These are phyloP conservation scores for Leccinum arenicola DNA, from an alignment of 768 basidiomycete genomes.

Conservation along the genomic window DNA sequence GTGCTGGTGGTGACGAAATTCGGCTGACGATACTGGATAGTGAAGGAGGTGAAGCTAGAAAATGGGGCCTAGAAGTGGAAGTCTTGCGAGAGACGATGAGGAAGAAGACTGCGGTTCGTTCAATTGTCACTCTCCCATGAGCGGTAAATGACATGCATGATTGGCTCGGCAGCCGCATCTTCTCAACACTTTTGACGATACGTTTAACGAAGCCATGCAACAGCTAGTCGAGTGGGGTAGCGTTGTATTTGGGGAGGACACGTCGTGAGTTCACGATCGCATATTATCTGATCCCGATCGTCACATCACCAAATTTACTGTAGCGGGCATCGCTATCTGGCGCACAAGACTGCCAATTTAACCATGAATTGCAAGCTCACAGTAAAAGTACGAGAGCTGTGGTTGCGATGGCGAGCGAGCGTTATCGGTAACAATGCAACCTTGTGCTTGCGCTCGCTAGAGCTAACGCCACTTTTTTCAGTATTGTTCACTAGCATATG, in stretches of 20 bases:
- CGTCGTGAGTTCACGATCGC: slow-evolving; percentile 49
- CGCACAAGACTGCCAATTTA: slow-evolving; percentile 67
- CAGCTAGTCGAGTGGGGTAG: slow-evolving; percentile 74
- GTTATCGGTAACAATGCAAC: slow-evolving; percentile 50
- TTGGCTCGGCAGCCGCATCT: slow-evolving; percentile 47
- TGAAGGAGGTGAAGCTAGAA: slow-evolving; percentile 69
- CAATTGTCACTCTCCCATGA: slow-evolving; percentile 6
- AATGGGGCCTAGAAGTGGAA: slow-evolving; percentile 70
- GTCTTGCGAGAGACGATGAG: slow-evolving; percentile 56
- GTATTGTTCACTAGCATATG: slow-evolving; percentile 28
- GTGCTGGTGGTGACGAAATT: slow-evolving; percentile 46
- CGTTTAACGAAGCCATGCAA: slow-evolving; percentile 76
- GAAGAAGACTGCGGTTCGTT: slow-evolving; percentile 52
- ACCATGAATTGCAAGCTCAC: slow-evolving; percentile 63
- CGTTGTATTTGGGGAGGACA: slow-evolving; percentile 62
- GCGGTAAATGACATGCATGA: slow-evolving; percentile 19
- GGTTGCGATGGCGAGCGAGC: slow-evolving; percentile 65
- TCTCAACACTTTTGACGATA: slow-evolving; percentile 60
- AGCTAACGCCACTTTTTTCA: slow-evolving; percentile 21
- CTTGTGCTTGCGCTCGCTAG: slow-evolving; percentile 5
- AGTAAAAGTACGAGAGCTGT: slow-evolving; percentile 63
- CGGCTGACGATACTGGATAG: slow-evolving; percentile 33
- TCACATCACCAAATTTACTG: slow-evolving; percentile 20
- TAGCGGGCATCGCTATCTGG: slow-evolving; percentile 73
- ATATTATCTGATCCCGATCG: slow-evolving; percentile 22